Conservation (phyloP, 2,329 filamentous ascomycete species). For the Venturia aucupariae region DNA sequence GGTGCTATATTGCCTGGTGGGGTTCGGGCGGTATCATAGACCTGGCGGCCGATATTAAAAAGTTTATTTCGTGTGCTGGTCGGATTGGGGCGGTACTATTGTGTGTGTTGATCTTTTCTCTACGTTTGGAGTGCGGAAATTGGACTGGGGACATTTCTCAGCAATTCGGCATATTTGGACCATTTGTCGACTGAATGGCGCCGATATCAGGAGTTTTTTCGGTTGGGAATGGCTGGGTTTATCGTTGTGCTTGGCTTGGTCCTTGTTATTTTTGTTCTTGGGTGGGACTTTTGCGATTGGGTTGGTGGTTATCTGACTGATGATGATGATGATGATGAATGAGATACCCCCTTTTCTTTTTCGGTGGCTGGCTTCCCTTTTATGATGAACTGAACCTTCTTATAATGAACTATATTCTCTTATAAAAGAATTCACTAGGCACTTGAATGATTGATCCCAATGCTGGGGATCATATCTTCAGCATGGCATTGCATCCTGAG, state of each 20-base stretch:
- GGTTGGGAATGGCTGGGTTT: not conserved
- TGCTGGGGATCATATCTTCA: no score
- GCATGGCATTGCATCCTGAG: no score
- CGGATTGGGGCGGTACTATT: not conserved
- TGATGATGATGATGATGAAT: not conserved
- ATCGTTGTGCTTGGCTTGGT: not conserved
- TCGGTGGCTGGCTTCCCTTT: no score
- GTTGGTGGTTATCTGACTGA: not conserved
- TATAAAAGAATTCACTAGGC: no score
- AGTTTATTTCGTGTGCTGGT: not conserved
- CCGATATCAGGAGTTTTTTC: not conserved
- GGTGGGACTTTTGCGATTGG: not conserved
- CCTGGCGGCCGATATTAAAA: not conserved
- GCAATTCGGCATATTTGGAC: not conserved
- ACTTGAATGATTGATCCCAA: no score
- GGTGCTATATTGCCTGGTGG: not conserved
- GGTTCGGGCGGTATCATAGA: not conserved
- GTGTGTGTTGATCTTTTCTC: not conserved
- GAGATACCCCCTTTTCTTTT: not conserved
- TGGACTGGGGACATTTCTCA: not conserved
- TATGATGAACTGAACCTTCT: no score
- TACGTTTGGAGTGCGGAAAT: not conserved
- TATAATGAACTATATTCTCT: no score
- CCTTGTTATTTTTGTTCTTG: not conserved
- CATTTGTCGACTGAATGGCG: not conserved